These are phyloP conservation scores for Coriaria nepalensis DNA, from an alignment of 306 rosid species.

Conservation along the genomic window DNA sequence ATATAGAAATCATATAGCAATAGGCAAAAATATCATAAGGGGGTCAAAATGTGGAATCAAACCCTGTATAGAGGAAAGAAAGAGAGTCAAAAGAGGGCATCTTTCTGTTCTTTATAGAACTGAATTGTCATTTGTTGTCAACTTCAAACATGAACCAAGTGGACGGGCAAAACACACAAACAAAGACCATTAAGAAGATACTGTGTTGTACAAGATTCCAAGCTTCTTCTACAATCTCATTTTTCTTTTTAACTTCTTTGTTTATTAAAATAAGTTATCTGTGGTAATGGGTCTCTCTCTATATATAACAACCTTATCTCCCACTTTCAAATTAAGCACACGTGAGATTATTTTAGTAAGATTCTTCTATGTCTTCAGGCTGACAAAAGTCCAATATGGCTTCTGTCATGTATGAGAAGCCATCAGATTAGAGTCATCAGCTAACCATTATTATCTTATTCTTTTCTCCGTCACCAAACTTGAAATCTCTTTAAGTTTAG, in stretches of 20 bases:
- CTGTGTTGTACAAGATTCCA: too few relatives aligned
- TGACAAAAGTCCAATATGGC: slow-evolving; percentile 35
- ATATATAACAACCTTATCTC: slow-evolving; percentile 11
- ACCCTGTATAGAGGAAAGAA: background rate
- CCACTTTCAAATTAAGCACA: slow-evolving; percentile 33
- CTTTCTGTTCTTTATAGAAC: slow-evolving; percentile 6
- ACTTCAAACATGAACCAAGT: slow-evolving; percentile 19
- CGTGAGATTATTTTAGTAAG: slow-evolving; percentile 35
- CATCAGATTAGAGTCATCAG: background rate
- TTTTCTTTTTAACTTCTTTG: slow-evolving; percentile 1
- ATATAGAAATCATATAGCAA: too few relatives aligned
- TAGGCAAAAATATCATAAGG: too few relatives aligned
- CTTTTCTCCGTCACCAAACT: slow-evolving; percentile 6
- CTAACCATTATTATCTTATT: background rate
- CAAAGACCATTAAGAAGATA: background rate
- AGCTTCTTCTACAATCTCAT: slow-evolving; percentile 1
- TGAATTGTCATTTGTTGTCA: slow-evolving; percentile 20
- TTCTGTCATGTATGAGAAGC: slow-evolving; percentile 21
- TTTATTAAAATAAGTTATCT: slow-evolving; percentile 5
- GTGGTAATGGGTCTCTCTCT: slow-evolving; percentile 29
- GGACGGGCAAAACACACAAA: slow-evolving; percentile 11
- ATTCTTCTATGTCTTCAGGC: slow-evolving; percentile 34
- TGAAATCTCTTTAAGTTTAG: slow-evolving; percentile 12
- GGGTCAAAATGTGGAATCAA: too few relatives aligned
- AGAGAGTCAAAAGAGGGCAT: background rate